phyloP scores from a whole-genome alignment of 768 basidiomycete genomes.

The Russula sp. region DNA sequence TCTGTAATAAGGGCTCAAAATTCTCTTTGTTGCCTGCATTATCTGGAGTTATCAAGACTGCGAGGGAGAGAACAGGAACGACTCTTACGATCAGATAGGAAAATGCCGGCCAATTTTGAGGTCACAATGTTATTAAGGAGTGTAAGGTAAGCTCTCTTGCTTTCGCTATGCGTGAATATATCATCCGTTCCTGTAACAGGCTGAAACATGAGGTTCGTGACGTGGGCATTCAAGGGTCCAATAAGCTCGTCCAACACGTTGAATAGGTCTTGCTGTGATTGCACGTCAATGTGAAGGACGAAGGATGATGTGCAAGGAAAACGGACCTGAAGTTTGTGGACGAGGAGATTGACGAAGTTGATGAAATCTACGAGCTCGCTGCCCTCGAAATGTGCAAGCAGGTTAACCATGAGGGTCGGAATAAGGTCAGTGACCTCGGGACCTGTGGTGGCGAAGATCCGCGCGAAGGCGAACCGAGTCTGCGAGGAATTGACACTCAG shows the following conservation, averaged over 20 bases:
- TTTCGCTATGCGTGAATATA: slow-evolving; percentile 65
- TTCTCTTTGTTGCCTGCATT: slow-evolving; percentile 54
- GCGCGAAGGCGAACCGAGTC: slow-evolving; percentile 91
- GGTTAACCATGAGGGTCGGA: slow-evolving; percentile 80
- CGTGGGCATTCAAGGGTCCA: slow-evolving; percentile 78
- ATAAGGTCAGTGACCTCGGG: slow-evolving; percentile 82
- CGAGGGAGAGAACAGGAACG: neutral
- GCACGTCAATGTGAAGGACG: neutral
- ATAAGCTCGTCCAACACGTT: slow-evolving; percentile 87
- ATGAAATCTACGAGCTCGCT: slow-evolving; percentile 93
- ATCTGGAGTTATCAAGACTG: slow-evolving; percentile 17
- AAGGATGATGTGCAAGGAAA: neutral
- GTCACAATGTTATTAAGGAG: slow-evolving; percentile 78
- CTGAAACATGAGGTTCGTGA: slow-evolving; percentile 70
- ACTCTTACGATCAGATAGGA: slow-evolving; percentile 80
- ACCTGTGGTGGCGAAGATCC: slow-evolving; percentile 86
- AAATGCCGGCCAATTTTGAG: slow-evolving; percentile 74
- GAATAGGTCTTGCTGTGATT: slow-evolving; percentile 68
- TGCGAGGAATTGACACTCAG: slow-evolving; percentile 31
- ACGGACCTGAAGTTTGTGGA: slow-evolving; percentile 83
- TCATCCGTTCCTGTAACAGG: slow-evolving; percentile 88
- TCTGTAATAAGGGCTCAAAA: slow-evolving; percentile 72
- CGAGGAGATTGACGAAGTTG: slow-evolving; percentile 86
- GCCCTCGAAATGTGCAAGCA: slow-evolving; percentile 89
- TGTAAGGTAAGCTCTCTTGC: slow-evolving; percentile 82